Conservation (phyloP, 805 yeast species). For the Priceomyces haplophilus region DNA sequence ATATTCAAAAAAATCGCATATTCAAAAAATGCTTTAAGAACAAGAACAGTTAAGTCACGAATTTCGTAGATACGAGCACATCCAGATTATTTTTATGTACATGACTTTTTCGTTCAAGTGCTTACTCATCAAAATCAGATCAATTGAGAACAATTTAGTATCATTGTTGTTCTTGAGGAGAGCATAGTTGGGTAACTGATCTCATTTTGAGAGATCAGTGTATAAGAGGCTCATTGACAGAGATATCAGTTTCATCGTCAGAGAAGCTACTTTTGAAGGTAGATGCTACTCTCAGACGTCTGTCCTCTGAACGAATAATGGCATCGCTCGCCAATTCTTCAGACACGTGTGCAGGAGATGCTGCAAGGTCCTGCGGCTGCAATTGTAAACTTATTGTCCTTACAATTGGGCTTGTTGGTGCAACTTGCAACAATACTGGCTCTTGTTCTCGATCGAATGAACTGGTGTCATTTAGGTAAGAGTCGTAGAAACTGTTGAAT, state of each 20-base stretch:
- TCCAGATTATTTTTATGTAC: too few relatives aligned
- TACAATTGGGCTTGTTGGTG: background rate
- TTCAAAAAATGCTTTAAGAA: too few relatives aligned
- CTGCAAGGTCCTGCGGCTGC: background rate
- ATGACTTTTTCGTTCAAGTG: too few relatives aligned
- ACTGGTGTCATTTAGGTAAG: constrained; percentile 12
- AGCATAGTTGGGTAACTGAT: too few relatives aligned
- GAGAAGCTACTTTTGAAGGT: constrained; percentile 8
- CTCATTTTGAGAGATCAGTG: background rate
- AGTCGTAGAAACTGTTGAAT: constrained; percentile 12
- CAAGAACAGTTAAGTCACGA: too few relatives aligned
- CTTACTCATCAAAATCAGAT: too few relatives aligned
- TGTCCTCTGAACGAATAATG: background rate
- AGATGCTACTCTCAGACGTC: background rate
- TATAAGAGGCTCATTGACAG: constrained; percentile 1
- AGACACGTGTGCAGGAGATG: background rate
- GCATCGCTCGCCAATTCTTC: background rate
- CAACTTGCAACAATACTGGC: background rate
- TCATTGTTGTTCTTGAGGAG: too few relatives aligned
- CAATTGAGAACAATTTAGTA: too few relatives aligned
- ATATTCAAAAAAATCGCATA: too few relatives aligned
- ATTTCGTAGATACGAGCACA: too few relatives aligned
- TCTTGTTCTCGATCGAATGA: background rate
- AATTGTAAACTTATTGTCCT: background rate
- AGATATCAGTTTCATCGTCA: constrained; percentile 5